Percentiles rank a stretch among this genome's conserved stretches.
These are phyloP conservation scores for Saccharomyces cerevisiae DNA, from an alignment of 805 yeast genomes.

Conservation along the genomic window DNA sequence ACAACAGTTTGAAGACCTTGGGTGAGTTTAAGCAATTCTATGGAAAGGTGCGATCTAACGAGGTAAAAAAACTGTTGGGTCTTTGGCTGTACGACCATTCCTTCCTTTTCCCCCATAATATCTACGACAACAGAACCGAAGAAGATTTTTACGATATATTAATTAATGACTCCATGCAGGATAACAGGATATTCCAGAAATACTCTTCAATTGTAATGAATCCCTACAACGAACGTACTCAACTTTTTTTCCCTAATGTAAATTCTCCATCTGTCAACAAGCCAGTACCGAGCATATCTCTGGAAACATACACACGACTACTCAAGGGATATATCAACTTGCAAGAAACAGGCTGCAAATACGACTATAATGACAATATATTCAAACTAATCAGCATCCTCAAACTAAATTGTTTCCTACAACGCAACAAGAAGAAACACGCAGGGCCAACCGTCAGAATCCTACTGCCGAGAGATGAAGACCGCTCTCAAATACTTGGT, in stretches of 20 bases:
- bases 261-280: background rate
- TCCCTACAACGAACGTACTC: conserved; percentile 12
- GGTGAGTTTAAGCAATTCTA: conserved; percentile 21
- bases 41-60: conserved; percentile 6
- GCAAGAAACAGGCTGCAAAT: conserved; percentile 5
- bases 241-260: conserved; percentile 12
- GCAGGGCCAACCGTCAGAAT: conserved; percentile 7
- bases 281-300: conserved; percentile 10
- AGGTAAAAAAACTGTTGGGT: conserved; percentile 16
- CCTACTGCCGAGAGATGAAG: conserved; percentile 9
- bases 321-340: conserved; percentile 15
- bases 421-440: background rate
- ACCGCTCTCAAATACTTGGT: background rate
- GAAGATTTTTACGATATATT: conserved; percentile 18
- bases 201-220: conserved; percentile 21
- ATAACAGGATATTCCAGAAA: conserved; percentile 14
- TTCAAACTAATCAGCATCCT: conserved; percentile 22
- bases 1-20: conserved; percentile 16
- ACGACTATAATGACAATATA: conserved; percentile 15
- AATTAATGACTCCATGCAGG: conserved; percentile 16
- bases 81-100: conserved; percentile 27
- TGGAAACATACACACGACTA: conserved; percentile 19
- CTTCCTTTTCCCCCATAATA: conserved; percentile 7
- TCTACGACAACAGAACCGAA: conserved; percentile 2
- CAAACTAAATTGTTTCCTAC: conserved; percentile 17